Base-by-base conservation (phyloP, 2,329 filamentous ascomycete species). In the Calonectria hongkongensis region DNA sequence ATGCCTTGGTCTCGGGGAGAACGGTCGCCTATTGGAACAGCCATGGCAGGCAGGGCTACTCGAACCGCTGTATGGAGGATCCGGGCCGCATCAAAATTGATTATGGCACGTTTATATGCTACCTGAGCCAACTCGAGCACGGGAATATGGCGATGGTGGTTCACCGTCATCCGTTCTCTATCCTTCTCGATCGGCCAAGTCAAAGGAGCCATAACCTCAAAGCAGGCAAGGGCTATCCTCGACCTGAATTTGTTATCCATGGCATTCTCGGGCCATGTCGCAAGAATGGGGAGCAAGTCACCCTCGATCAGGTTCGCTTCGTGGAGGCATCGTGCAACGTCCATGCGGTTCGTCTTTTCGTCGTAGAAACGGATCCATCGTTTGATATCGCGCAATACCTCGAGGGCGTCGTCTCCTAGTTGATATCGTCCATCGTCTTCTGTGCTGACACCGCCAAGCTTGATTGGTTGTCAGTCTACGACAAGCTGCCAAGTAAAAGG, bases 351-450 rank as follows among this genome's bases (percentile, higher is more conserved):
- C 76, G 93, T 92, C 83, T 97, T 97, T 82, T 98, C 94, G 83
- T 98, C 96, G 88, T 97, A 97, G 75, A 98, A 92, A 78, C 95
- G 95, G 77, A 99, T 90, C 97, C 97, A 99, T 90, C 94, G 93
- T 82, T 97, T 96, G 68, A 99, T 89, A 85, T 99, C 97, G 74
- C 96, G 95, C 70, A 99, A 88, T 81, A 96, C 97, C 71, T 97
- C 94, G 73, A 98, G 88, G 15, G 96, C 96, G 82, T 98, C 96
- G 84, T 98, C 96, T 84, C 97, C 97, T 43, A 98, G 92, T 51
- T 95, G 90, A 83, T 99, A 99, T 81, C 90, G 90, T 70, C 94
- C 94, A 81, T 95, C 93, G 79, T 96, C 93, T 77, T 95, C 94
- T 65, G 92, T 88, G 79, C 94, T 94, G 79, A 92, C 92, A 66